Percentiles rank a stretch among this genome's conserved stretches.
These are phyloP conservation scores for Bisporella sp. DNA, from an alignment of 2,329 filamentous ascomycete genomes.

Conservation along the genomic window DNA sequence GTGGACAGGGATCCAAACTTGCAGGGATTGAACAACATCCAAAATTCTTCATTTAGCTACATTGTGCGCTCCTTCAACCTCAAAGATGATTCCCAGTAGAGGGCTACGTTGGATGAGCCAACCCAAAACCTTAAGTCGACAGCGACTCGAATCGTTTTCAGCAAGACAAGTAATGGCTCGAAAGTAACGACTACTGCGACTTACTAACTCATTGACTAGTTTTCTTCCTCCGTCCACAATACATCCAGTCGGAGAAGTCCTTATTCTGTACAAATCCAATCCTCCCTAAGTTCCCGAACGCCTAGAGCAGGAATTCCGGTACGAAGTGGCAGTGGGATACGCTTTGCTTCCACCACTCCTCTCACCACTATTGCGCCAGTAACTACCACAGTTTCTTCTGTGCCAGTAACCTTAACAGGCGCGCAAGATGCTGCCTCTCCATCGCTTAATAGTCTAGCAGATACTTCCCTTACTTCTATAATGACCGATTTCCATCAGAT, in stretches of 20 bases:
- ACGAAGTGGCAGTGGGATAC: conserved; percentile 18
- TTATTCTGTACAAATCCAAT: conserved; percentile 17
- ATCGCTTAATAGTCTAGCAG: conserved; percentile 16
- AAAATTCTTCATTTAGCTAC: too few species aligned
- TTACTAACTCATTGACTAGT: conserved; percentile 18
- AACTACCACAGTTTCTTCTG: background rate
- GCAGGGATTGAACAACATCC: too few species aligned
- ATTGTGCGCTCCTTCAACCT: conserved; percentile 4
- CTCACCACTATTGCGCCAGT: conserved; percentile 4
- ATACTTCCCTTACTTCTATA: conserved; percentile 14
- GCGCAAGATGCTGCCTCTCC: conserved; percentile 4
- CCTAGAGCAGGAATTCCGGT: conserved; percentile 13
- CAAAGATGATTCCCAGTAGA: conserved; percentile 48
- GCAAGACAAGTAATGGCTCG: conserved; percentile 21
- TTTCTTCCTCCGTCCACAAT: conserved; percentile 25
- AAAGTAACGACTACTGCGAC: background rate
- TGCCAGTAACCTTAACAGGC: background rate
- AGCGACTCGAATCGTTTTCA: conserved; percentile 32
- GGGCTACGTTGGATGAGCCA: conserved; percentile 41
- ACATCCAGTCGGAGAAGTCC: conserved; percentile 2
- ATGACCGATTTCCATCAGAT: conserved; percentile 7
- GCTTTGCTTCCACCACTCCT: conserved; percentile 21
- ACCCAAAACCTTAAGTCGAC: conserved; percentile 30
- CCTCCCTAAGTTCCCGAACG: conserved; percentile 16
- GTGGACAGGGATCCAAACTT: too few species aligned